Base-by-base conservation (phyloP, 2,329 filamentous ascomycete species). In the Ophiosphaerella narmari region DNA sequence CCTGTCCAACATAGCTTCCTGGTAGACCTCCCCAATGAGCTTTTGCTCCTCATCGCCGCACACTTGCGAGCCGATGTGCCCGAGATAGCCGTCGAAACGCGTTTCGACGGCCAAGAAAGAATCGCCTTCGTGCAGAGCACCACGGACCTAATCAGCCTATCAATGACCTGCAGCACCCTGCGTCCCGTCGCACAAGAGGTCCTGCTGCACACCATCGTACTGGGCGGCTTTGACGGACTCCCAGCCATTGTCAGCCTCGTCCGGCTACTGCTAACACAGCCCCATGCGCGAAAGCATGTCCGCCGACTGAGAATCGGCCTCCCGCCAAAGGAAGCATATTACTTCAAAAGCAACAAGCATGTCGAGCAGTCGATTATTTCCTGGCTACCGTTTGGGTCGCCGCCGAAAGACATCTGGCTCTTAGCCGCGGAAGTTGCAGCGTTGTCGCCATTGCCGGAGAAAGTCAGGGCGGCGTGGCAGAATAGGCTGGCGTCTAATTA, bases 161-260 rank as follows among this genome's bases (percentile, higher is more conserved):
- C 45, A 12, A 18, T 21, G 23, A 47, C 52, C 14, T 52, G 49
- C 45, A 49, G 42, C 42, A 24, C 31, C 24, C 31, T 44, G 33
- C 26, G 34, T 29, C 31, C 43, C 8, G 16, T 33, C 14, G 51
- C 45, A 39, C 49, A 43, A 40, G 26, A 52, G 26, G 49, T 45
- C 37, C 40, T 53, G 6, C 14, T 55, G 34, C 49, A 55, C 38
- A 41, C 53, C 45, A 41, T 49, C 45, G 45, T 47, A 2, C 45
- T 47, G 11, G 45, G 45, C 12, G 45, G 45, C 7, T 42, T 47
- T 21, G 45, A 47, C 18, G 38, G 45, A 4, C n/a, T 40, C 5
- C 21, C 32, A 7, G 39, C 45, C 7, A 41, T 47, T 3, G 32
- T 40, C n/a, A 37, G 38, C 23, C 45, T 47, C 5, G 38, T 47